phyloP scores from a whole-genome alignment of 2,329 filamentous ascomycete species.

The Dryadomyces quercivorus region DNA sequence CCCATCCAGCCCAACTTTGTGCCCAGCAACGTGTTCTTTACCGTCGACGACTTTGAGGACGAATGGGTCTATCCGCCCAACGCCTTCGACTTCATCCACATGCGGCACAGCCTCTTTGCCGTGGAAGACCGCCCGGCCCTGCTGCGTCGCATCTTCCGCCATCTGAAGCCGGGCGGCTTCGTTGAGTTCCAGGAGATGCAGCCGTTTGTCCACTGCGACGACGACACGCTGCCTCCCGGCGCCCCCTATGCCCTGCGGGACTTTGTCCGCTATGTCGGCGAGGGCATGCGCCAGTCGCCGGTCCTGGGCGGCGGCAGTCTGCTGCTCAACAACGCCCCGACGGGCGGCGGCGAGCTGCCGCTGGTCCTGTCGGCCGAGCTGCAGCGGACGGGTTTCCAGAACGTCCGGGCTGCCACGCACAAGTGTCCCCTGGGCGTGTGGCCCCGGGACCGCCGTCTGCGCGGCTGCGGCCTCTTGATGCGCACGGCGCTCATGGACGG shows the following conservation, averaged over 20 bases:
- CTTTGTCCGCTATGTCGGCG: conserved; percentile 27
- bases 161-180: conserved; percentile 39
- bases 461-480: conserved; percentile 32
- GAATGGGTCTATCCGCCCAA: conserved; percentile 35
- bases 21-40: conserved; percentile 37
- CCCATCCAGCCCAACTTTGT: conserved; percentile 40
- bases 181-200: conserved; percentile 37
- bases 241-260: conserved; percentile 34
- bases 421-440: conserved; percentile 38
- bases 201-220: conserved; percentile 29
- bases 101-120: conserved; percentile 33
- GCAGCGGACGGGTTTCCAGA: conserved; percentile 27
- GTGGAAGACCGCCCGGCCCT: conserved; percentile 28
- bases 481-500: conserved; percentile 27
- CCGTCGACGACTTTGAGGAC: conserved; percentile 39
- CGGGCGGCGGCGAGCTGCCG: background rate
- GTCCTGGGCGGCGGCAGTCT: conserved; percentile 7
- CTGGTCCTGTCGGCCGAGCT: conserved; percentile 22
- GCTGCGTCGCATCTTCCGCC: conserved; percentile 29
- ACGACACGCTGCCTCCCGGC: conserved; percentile 25
- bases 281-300: conserved; percentile 16
- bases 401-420: conserved; percentile 19
- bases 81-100: conserved; percentile 36
- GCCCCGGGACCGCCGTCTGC: conserved; percentile 28
- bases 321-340: background rate